These are phyloP conservation scores for Xerocomellus intermedius DNA, from an alignment of 768 basidiomycete genomes.

Conservation along the genomic window DNA sequence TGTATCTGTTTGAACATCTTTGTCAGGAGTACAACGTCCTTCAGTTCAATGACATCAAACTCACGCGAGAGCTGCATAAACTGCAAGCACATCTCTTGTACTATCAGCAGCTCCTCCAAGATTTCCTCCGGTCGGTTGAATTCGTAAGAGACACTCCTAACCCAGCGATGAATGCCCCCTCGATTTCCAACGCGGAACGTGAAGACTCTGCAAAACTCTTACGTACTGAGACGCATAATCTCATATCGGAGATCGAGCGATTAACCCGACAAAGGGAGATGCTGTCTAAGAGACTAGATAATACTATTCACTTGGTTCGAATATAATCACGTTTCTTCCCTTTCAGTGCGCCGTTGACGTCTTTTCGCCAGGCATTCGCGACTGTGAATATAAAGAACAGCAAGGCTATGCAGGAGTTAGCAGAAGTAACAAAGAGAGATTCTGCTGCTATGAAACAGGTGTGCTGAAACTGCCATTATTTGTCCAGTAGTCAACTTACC, in stretches of 20 bases:
- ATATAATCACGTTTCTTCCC: not conserved
- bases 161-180: slow-evolving; percentile 41
- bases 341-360: not conserved
- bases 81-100: slow-evolving; percentile 55
- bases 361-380: slow-evolving; percentile 46
- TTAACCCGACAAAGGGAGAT: slow-evolving; percentile 34
- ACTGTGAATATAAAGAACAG: slow-evolving; percentile 53
- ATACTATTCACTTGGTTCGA: slow-evolving; percentile 27
- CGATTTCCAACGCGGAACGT: slow-evolving; percentile 16
- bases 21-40: slow-evolving; percentile 47
- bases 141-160: slow-evolving; percentile 52
- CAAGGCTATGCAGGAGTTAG: slow-evolving; percentile 5
- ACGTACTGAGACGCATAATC: slow-evolving; percentile 42
- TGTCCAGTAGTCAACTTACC: not conserved
- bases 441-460: slow-evolving; percentile 23
- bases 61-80: slow-evolving; percentile 53
- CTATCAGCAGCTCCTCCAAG: slow-evolving; percentile 51
- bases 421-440: slow-evolving; percentile 1
- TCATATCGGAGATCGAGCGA: slow-evolving; percentile 49
- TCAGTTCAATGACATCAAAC: slow-evolving; percentile 40
- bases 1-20: not conserved
- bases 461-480: not conserved
- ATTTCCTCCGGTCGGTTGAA: slow-evolving; percentile 50
- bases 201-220: slow-evolving; percentile 28
- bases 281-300: slow-evolving; percentile 22